Evolutionary conservation across 257 asterid species (phyloP), one percentile per base, ranked within the genome.

Genomic region (Rhazya stricta): DNA sequence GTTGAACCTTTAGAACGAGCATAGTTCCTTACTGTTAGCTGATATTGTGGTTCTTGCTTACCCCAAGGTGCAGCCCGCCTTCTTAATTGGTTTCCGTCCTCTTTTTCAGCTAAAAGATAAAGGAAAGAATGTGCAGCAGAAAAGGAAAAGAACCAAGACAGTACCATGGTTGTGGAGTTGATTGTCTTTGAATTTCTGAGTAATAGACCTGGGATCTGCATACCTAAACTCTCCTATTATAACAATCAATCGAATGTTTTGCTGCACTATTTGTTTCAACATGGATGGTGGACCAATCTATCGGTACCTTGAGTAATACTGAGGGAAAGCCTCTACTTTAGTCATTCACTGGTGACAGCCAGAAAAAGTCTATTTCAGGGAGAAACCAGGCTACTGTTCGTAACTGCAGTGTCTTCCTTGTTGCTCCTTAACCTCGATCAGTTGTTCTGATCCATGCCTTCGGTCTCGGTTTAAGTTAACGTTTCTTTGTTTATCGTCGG

Each of bases 261-360:
- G 80, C 39, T 27, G 37, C 72, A 53, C 42, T 53, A 19, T 9
- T 60, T 61, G 36, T 74, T 53, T 16, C 37, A 58, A 63, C 76
- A 18, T 57, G 63, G 32, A 23, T 13, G 43, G 72, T 48, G 86
- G 82, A 74, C 82, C 81, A 57, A 39, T 67, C 51, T 60, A 13
- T 37, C 63, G 74, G 45, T 79, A 82, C 83, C 75, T 79, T 82
- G 83, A 79, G 79, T 82, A 56, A 51, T 15, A 76, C 16, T 30
- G 74, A 66, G 81, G 53, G 83, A 65, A 79, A 76, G 63, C 78
- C 53, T 39, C 3, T 71, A 23, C 69, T 58, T 69, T 45, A 58
- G 32, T 32, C 25, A 34, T 30, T 48, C 75, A 21, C 19, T 41
- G 61, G 57, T 42, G 29, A 76, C 36, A 19, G 30, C 72, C 72